Evolutionary conservation across 352 stramenopile species (phyloP).

Genomic region (Globisporangium canariense): DNA sequence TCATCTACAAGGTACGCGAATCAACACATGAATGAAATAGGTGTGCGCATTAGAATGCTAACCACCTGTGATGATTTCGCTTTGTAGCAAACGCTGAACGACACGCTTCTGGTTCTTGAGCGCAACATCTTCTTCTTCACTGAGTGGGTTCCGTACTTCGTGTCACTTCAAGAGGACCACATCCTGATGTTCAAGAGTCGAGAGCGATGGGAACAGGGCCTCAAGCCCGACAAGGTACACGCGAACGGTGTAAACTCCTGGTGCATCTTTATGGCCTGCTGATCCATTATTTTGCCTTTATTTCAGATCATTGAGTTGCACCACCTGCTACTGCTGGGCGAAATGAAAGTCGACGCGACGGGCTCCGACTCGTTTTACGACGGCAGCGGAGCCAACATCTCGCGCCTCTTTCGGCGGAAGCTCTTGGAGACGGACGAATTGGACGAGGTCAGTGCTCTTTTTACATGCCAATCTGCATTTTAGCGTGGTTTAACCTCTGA

Average conservation of each 20-base stretch:
- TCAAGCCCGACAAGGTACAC: conserved; percentile 73
- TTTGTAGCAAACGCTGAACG: conserved; percentile 81
- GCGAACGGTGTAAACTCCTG: too few relatives aligned
- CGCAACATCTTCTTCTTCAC: conserved; percentile 84
- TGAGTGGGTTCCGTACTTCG: conserved; percentile 79
- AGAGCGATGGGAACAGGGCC: conserved; percentile 80
- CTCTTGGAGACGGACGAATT: conserved; percentile 72
- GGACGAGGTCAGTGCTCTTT: conserved; percentile 48
- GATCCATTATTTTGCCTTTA: neutral
- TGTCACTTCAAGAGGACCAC: conserved; percentile 78
- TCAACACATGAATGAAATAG: neutral
- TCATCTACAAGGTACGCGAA: conserved; percentile 75
- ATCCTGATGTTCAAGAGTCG: conserved; percentile 76
- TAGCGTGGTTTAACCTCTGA: neutral
- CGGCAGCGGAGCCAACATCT: conserved; percentile 27
- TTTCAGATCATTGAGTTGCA: conserved; percentile 70
- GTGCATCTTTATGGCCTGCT: too few relatives aligned
- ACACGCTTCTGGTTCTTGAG: conserved; percentile 75
- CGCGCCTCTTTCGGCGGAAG: conserved; percentile 69
- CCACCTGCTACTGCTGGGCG: conserved; percentile 65
- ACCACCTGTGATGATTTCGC: neutral
- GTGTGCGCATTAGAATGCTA: neutral
- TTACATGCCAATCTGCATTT: neutral
- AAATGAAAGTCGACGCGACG: conserved; percentile 84
- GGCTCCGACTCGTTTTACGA: conserved; percentile 20